A percentile compares a stretch with the other conserved stretches of the same genome.
phyloP scores from a whole-genome alignment of 2,329 filamentous ascomycete genomes.

The Phialemonium atrogriseum region DNA sequence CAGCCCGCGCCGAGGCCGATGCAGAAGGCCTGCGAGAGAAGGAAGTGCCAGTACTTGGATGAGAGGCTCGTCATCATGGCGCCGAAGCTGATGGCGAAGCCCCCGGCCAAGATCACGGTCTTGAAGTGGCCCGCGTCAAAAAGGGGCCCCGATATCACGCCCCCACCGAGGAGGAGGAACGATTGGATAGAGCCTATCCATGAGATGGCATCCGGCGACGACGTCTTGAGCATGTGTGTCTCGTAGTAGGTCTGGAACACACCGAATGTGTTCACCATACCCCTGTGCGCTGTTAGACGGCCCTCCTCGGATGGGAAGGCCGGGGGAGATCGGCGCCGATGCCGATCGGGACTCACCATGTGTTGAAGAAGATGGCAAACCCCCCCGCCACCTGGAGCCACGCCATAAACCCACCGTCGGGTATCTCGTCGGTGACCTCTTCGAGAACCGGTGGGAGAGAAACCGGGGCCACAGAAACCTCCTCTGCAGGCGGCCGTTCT shows the following conservation, averaged over 20 bases:
- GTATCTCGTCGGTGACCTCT: no score
- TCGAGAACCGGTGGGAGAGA: no score
- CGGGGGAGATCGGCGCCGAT: no score
- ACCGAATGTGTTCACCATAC: no score
- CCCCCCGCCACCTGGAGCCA: slow-evolving; percentile 46
- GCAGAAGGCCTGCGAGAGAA: slow-evolving; percentile 7
- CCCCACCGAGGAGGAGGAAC: slow-evolving; percentile 27
- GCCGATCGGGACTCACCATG: no score
- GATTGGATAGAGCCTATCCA: slow-evolving; percentile 29
- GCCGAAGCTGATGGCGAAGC: slow-evolving; percentile 26
- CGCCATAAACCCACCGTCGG: slow-evolving; percentile 42
- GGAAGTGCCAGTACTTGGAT: slow-evolving; percentile 8
- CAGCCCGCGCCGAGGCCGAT: slow-evolving; percentile 6
- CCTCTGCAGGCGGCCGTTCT: no score
- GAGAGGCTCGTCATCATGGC: slow-evolving; percentile 18
- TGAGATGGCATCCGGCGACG: slow-evolving; percentile 20
- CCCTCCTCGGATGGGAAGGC: no score
- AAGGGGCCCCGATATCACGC: slow-evolving; percentile 27
- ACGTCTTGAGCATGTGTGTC: slow-evolving; percentile 12
- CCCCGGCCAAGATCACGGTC: slow-evolving; percentile 21
- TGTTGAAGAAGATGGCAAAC: slow-evolving; percentile 47
- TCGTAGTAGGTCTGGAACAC: slow-evolving; percentile 25
- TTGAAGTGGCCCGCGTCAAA: slow-evolving; percentile 30
- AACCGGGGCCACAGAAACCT: no score
- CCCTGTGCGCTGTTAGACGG: no score